phyloP scores from a whole-genome alignment of 1,284 basidiomycete genomes.

The Rhodotorula sp. region DNA sequence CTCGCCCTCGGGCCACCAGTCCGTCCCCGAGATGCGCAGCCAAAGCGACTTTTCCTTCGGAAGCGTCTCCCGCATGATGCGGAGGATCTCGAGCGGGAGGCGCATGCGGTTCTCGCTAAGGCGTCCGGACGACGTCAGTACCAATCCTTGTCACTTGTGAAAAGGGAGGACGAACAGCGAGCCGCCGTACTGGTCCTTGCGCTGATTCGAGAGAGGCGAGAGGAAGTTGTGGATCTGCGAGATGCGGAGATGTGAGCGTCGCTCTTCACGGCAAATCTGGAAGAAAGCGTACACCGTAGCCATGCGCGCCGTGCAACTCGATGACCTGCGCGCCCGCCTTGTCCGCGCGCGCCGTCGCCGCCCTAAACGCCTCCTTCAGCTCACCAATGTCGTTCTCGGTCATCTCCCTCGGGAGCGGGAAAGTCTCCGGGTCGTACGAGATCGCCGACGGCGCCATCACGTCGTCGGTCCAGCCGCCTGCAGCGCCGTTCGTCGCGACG shows the following conservation, averaged over 20 bases:
- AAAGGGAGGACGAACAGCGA: slow-evolving; percentile 42
- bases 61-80: slow-evolving; percentile 63
- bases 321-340: slow-evolving; percentile 66
- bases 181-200: slow-evolving; percentile 73
- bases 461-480: slow-evolving; percentile 71
- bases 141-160: neutral
- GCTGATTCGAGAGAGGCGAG: slow-evolving; percentile 69
- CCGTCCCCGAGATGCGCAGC: slow-evolving; percentile 70
- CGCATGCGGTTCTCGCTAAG: slow-evolving; percentile 66
- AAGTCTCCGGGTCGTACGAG: slow-evolving; percentile 58
- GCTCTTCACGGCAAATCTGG: too few species aligned
- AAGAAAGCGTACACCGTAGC: slow-evolving; percentile 26
- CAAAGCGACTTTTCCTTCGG: slow-evolving; percentile 66
- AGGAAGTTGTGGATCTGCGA: slow-evolving; percentile 56
- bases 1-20: slow-evolving; percentile 75
- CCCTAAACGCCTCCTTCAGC: slow-evolving; percentile 67
- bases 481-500: slow-evolving; percentile 51
- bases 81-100: slow-evolving; percentile 63
- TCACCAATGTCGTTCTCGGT: slow-evolving; percentile 61
- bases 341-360: slow-evolving; percentile 61
- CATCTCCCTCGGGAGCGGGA: slow-evolving; percentile 62
- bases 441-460: slow-evolving; percentile 64
- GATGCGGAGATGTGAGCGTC: neutral
- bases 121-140: neutral
- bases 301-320: slow-evolving; percentile 55